These are phyloP conservation scores for Starmerella geochares DNA, from an alignment of 805 yeast species.

Conservation along the genomic window DNA sequence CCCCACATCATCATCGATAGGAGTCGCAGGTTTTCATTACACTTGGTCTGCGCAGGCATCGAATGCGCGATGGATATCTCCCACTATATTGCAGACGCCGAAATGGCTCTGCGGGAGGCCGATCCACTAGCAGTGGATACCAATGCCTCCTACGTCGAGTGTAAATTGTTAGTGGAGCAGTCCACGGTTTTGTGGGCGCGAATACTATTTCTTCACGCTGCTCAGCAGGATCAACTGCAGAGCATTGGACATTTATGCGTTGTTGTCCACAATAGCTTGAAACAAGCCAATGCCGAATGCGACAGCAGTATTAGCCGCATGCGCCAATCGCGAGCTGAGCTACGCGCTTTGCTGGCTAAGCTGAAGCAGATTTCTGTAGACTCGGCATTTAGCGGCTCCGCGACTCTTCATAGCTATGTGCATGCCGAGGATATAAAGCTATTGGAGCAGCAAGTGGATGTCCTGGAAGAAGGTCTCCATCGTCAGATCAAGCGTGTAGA, in stretches of 20 bases:
- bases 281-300: slow-evolving; percentile 19
- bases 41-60: no score
- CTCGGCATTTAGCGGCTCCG: slow-evolving; percentile 13
- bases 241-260: slow-evolving; percentile 32
- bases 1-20: no score
- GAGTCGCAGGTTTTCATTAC: no score
- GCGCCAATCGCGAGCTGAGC: slow-evolving; percentile 13
- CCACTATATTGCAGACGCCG: slow-evolving; percentile 35
- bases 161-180: slow-evolving; percentile 33
- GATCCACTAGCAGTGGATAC: slow-evolving; percentile 46
- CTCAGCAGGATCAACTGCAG: slow-evolving; percentile 40
- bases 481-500: slow-evolving; percentile 11
- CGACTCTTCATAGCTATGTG: slow-evolving; percentile 20
- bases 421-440: slow-evolving; percentile 20
- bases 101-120: slow-evolving; percentile 40
- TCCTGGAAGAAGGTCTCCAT: slow-evolving; percentile 13
- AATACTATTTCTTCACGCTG: slow-evolving; percentile 37
- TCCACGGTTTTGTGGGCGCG: slow-evolving; percentile 39
- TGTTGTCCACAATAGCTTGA: slow-evolving; percentile 26
- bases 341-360: slow-evolving; percentile 20
- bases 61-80: slow-evolving; percentile 42
- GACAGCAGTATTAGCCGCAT: slow-evolving; percentile 10
- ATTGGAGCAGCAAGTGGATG: slow-evolving; percentile 15
- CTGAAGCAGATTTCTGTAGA: slow-evolving; percentile 21
- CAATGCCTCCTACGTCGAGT: slow-evolving; percentile 34